phyloP scores from a whole-genome alignment of 2,329 filamentous ascomycete genomes.

The Penicillium hordei region DNA sequence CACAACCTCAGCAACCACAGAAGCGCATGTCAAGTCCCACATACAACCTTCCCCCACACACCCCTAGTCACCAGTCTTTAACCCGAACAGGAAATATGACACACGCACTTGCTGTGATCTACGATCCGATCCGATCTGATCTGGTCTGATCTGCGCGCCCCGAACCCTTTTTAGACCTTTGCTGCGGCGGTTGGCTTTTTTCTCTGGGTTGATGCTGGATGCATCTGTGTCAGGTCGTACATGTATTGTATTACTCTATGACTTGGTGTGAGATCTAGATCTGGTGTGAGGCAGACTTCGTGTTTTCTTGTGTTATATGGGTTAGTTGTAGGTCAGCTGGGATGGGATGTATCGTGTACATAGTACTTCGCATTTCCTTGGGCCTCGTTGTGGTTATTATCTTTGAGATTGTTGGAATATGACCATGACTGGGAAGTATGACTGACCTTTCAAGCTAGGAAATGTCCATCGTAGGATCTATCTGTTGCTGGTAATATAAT shows the following conservation, averaged over 20 bases:
- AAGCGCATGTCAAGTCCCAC: background rate
- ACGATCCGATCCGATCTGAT: background rate
- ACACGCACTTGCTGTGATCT: background rate
- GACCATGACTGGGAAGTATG: background rate
- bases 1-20: background rate
- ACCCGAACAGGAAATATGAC: background rate
- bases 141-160: background rate
- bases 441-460: background rate
- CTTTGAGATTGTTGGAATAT: background rate
- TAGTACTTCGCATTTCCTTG: background rate
- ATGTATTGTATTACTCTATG: background rate
- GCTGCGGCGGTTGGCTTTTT: background rate
- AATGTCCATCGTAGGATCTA: background rate
- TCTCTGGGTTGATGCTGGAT: background rate
- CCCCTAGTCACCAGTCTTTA: background rate
- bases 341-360: background rate
- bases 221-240: background rate
- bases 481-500: too few relatives aligned
- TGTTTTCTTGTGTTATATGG: background rate
- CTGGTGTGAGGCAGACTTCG: background rate
- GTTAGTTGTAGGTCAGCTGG: background rate
- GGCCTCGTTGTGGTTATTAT: background rate
- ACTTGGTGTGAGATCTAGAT: conserved; percentile 1
- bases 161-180: background rate
- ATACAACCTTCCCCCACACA: background rate